Evolutionary conservation across 2,329 filamentous ascomycete species (phyloP).

Genomic region (Claviceps cyperi): DNA sequence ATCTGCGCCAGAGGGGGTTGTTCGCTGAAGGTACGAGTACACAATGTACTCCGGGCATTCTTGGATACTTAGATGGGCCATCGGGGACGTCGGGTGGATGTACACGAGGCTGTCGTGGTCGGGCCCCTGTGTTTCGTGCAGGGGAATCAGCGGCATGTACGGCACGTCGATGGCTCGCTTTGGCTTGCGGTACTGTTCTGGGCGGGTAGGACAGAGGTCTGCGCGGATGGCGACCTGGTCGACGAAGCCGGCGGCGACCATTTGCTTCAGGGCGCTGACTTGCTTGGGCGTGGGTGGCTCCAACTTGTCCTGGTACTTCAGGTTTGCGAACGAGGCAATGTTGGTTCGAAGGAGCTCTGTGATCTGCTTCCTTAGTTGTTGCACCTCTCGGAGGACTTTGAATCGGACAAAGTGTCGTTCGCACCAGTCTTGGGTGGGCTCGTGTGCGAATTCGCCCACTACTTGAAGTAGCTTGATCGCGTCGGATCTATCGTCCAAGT

Average conservation of each 20-base stretch:
- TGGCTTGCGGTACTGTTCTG: slow-evolving; percentile 52
- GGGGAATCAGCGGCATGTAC: slow-evolving; percentile 71
- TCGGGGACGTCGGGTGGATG: slow-evolving; percentile 71
- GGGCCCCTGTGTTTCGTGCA: slow-evolving; percentile 28
- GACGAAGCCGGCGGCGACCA: slow-evolving; percentile 82
- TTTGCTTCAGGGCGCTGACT: slow-evolving; percentile 72
- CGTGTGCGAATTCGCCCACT: slow-evolving; percentile 73
- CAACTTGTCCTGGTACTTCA: slow-evolving; percentile 39
- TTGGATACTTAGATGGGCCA: slow-evolving; percentile 52
- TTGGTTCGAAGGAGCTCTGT: slow-evolving; percentile 66
- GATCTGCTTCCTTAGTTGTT: slow-evolving; percentile 71
- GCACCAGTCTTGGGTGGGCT: slow-evolving; percentile 60
- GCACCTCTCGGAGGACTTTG: slow-evolving; percentile 77
- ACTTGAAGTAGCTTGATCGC: slow-evolving; percentile 83
- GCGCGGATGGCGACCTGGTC: slow-evolving; percentile 89
- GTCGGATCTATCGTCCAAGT: slow-evolving; percentile 70
- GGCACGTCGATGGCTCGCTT: slow-evolving; percentile 83
- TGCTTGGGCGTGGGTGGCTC: slow-evolving; percentile 50
- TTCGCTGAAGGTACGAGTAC: slow-evolving; percentile 72
- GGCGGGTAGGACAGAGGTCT: slow-evolving; percentile 64
- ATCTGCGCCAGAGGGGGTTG: slow-evolving; percentile 35
- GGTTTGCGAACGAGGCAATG: slow-evolving; percentile 49
- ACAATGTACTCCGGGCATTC: slow-evolving; percentile 80
- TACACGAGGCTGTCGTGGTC: slow-evolving; percentile 57
- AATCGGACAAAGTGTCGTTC: slow-evolving; percentile 69